phyloP scores from a whole-genome alignment of 371 early-diverging fungal species.

The Rhizopus stolonifer region DNA sequence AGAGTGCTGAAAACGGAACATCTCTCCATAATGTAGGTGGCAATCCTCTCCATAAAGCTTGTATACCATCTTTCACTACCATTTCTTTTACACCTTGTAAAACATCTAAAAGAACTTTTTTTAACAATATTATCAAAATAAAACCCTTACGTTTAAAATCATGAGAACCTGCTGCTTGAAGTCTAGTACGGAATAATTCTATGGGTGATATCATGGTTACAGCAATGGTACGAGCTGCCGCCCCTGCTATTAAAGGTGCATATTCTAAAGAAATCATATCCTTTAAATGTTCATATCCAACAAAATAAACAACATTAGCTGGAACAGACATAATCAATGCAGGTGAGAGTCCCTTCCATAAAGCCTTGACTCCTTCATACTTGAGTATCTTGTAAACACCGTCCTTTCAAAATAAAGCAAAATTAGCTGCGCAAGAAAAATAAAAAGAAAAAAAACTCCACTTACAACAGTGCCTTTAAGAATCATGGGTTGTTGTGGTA shows the following conservation, averaged over 20 bases:
- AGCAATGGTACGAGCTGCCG: conserved; percentile 74
- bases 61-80: conserved; percentile 59
- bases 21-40: conserved; percentile 93
- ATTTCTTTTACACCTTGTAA: conserved; percentile 61
- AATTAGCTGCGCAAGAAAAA: not conserved
- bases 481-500: conserved; percentile 2
- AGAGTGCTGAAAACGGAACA: conserved; percentile 88
- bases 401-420: conserved; percentile 45
- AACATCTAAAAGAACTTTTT: too few species aligned
- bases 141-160: conserved; percentile 49
- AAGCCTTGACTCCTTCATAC: conserved; percentile 72
- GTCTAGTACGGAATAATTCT: conserved; percentile 86
- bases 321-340: conserved; percentile 89
- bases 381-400: conserved; percentile 77
- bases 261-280: conserved; percentile 38
- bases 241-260: conserved; percentile 82
- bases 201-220: conserved; percentile 86
- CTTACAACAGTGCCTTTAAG: conserved; percentile 37
- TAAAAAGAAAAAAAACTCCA: not conserved
- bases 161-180: conserved; percentile 69
- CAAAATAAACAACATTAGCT: conserved; percentile 90
- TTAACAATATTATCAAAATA: too few species aligned
- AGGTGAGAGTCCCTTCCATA: conserved; percentile 91
- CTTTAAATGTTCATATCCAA: conserved; percentile 88
- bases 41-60: conserved; percentile 83